A percentile compares a stretch with the other conserved stretches of the same genome.
phyloP scores from a whole-genome alignment of 1,284 basidiomycete genomes.

The Leccinum solheimii region DNA sequence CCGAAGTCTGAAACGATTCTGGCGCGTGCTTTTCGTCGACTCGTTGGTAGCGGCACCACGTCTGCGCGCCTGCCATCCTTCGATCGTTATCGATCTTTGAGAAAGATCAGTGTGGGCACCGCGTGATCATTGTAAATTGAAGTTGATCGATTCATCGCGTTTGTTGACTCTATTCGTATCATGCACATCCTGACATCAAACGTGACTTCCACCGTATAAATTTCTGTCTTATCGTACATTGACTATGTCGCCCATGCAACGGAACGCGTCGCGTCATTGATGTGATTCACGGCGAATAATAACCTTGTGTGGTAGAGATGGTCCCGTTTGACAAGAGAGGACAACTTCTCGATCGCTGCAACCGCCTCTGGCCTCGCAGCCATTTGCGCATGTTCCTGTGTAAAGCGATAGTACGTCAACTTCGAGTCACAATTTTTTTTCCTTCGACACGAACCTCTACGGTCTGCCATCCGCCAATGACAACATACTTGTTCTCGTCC shows the following conservation, averaged over 20 bases:
- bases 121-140: too few species aligned
- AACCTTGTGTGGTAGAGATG: constrained; percentile 12
- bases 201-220: background rate
- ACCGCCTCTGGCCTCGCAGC: constrained; percentile 10
- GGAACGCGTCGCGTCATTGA: background rate
- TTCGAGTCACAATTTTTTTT: background rate
- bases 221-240: background rate
- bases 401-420: background rate
- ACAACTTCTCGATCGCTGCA: constrained; percentile 2
- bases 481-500: constrained; percentile 26
- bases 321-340: constrained; percentile 14
- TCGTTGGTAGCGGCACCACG: too few species aligned
- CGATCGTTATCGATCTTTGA: too few species aligned
- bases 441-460: constrained; percentile 21
- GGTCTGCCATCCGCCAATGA: constrained; percentile 26
- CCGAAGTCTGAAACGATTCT: background rate
- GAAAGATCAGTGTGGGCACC: too few species aligned
- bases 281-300: background rate
- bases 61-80: too few species aligned
- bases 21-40: background rate
- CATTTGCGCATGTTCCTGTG: constrained; percentile 29
- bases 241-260: background rate
- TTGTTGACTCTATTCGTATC: background rate
- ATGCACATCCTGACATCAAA: background rate
- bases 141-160: background rate